A percentile compares a stretch with the other conserved stretches of the same genome.
Conservation (phyloP, 169 alveolate genomes). For the Eimeria praecox region DNA sequence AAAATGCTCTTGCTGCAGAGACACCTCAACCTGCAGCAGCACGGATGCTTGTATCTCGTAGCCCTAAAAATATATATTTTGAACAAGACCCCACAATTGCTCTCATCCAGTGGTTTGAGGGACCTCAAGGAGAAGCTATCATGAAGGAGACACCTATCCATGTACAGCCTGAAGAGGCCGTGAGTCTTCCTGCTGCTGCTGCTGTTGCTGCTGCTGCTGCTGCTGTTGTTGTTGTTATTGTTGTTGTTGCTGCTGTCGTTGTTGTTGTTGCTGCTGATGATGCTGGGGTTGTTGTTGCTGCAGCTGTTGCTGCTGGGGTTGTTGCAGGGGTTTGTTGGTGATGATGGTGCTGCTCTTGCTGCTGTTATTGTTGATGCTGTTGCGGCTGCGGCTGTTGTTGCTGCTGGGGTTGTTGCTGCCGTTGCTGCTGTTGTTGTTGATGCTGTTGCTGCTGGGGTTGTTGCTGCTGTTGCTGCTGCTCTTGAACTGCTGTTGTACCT, state of each 20-base stretch:
- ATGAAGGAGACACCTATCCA: conserved; percentile 22
- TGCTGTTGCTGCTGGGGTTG: not conserved
- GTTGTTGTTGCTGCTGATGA: not conserved
- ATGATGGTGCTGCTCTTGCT: not conserved
- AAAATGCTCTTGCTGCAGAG: not conserved
- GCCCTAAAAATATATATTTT: not conserved
- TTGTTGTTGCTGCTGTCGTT: not conserved
- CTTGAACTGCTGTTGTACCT: not conserved
- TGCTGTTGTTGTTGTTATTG: no score
- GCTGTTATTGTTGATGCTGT: no score
- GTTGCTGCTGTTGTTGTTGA: not conserved
- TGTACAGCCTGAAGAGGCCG: not conserved
- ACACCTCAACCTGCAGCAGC: not conserved
- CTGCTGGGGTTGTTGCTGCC: not conserved
- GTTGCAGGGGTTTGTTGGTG: conserved; percentile 6
- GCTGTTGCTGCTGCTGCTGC: not conserved
- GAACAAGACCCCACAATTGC: conserved; percentile 63
- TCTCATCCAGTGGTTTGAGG: conserved; percentile 5
- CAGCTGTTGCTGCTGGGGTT: not conserved
- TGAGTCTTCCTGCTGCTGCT: conserved; percentile 44
- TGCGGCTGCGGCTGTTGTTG: no score
- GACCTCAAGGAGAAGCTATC: not conserved
- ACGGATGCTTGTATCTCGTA: conserved; percentile 5
- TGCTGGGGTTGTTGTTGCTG: not conserved
- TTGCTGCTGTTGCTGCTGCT: not conserved